Conservation (phyloP, 1,284 basidiomycete species). For the Puccinia novopanici region DNA sequence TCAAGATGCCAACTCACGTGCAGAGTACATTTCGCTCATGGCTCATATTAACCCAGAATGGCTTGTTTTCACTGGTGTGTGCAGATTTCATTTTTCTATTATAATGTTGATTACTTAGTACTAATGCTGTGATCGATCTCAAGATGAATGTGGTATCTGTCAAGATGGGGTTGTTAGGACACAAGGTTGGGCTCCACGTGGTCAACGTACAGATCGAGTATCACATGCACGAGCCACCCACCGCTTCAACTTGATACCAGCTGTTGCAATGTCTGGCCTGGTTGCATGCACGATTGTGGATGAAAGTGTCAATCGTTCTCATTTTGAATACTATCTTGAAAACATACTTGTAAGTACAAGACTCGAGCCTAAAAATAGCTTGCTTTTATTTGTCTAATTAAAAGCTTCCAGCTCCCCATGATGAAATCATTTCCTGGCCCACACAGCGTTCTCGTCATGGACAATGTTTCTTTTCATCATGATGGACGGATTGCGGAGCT, state of each 20-base stretch:
- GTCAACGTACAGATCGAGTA: not conserved
- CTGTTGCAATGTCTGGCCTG: not conserved
- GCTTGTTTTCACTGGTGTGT: not conserved
- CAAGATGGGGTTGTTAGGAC: not conserved
- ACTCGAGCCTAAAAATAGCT: not conserved
- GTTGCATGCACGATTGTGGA: not conserved
- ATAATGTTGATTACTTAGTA: not conserved
- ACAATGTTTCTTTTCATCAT: not conserved
- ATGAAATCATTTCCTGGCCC: constrained; percentile 2
- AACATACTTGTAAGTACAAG: not conserved
- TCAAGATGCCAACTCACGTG: not conserved
- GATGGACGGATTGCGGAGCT: not conserved
- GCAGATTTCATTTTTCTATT: not conserved
- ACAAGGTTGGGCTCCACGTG: constrained; percentile 7
- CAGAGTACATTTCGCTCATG: not conserved
- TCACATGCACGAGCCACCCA: not conserved
- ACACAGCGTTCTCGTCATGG: not conserved
- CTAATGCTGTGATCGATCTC: too few species aligned
- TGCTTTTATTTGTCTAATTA: too few species aligned
- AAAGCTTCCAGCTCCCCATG: not conserved
- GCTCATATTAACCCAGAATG: not conserved
- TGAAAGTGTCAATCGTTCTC: not conserved
- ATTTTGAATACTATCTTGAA: constrained; percentile 27
- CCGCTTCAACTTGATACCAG: constrained; percentile 16
- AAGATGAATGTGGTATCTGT: constrained; percentile 22